A percentile compares a stretch with the other conserved stretches of the same genome.
Evolutionary conservation across 176 grass and related monocot species (phyloP).

Genomic region (Tillandsia leiboldiana): DNA sequence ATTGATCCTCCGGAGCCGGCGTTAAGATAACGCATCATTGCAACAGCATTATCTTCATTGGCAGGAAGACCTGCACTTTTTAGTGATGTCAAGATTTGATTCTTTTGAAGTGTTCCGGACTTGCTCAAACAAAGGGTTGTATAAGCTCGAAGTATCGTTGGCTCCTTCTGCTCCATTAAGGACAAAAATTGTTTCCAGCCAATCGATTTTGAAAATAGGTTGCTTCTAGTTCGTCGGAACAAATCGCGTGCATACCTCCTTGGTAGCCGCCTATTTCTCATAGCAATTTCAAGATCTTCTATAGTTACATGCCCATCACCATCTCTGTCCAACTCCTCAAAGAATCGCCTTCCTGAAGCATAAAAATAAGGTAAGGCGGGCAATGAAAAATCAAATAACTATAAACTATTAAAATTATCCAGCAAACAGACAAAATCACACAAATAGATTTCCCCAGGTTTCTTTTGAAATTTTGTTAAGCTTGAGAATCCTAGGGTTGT

Average conservation of each 20-base stretch:
- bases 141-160: conserved; percentile 85
- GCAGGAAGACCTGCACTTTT: conserved; percentile 73
- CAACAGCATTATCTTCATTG: conserved; percentile 83
- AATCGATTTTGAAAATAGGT: conserved; percentile 90
- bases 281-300: conserved; percentile 91
- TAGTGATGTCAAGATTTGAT: conserved; percentile 81
- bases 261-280: conserved; percentile 76
- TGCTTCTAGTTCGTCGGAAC: conserved; percentile 61
- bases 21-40: conserved; percentile 91
- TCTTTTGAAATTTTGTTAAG: too few species aligned
- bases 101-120: conserved; percentile 92
- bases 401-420: background rate
- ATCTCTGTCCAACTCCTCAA: conserved; percentile 94
- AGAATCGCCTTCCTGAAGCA: conserved; percentile 78
- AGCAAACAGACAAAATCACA: too few species aligned
- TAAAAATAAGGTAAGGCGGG: background rate
- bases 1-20: conserved; percentile 63
- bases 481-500: too few species aligned
- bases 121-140: conserved; percentile 90
- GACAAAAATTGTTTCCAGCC: conserved; percentile 94
- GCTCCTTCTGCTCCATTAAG: conserved; percentile 98
- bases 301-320: conserved; percentile 82
- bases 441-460: too few species aligned
- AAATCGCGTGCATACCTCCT: conserved; percentile 75
- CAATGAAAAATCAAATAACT: background rate